These are phyloP conservation scores for Fusarium cyanostomum DNA, from an alignment of 2,329 filamentous ascomycete species.

Conservation along the genomic window DNA sequence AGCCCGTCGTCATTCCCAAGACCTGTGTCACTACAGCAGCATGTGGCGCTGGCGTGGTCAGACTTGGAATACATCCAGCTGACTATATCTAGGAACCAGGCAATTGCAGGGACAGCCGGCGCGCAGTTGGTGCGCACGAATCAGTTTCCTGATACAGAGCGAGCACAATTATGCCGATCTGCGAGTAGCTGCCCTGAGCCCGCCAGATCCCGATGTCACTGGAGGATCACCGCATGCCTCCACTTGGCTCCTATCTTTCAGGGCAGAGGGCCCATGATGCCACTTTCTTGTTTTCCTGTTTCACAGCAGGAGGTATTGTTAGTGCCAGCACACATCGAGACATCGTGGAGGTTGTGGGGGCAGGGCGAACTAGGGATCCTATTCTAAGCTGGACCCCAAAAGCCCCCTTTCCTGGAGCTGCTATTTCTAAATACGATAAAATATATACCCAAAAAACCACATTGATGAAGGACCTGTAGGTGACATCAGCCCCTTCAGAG, in stretches of 20 bases:
- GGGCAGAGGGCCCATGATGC: conserved; percentile 7
- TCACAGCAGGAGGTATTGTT: conserved; percentile 38
- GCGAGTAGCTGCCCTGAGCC: conserved; percentile 6
- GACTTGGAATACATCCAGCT: conserved; percentile 29
- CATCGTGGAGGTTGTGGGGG: conserved; percentile 18
- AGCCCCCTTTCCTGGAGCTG: conserved; percentile 8
- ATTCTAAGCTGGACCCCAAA: conserved; percentile 23
- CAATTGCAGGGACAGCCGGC: conserved; percentile 31
- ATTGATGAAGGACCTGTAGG: not conserved
- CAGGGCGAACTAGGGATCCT: conserved; percentile 23
- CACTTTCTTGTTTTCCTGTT: conserved; percentile 31
- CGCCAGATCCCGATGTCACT: conserved; percentile 22
- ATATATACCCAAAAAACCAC: conserved; percentile 3
- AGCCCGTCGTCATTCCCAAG: conserved; percentile 19
- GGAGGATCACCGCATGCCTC: conserved; percentile 11
- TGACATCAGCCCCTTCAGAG: conserved; percentile 13
- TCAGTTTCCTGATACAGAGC: conserved; percentile 5
- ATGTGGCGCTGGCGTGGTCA: conserved; percentile 20
- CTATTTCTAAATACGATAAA: conserved; percentile 20
- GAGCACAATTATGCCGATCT: conserved; percentile 8
- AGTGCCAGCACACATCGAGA: conserved; percentile 26
- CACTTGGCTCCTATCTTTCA: not conserved
- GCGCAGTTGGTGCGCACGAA: not conserved
- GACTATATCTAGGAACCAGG: conserved; percentile 28
- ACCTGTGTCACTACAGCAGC: conserved; percentile 28